Conservation (phyloP, 305 asterid species). For the Fraxinus ornus region DNA sequence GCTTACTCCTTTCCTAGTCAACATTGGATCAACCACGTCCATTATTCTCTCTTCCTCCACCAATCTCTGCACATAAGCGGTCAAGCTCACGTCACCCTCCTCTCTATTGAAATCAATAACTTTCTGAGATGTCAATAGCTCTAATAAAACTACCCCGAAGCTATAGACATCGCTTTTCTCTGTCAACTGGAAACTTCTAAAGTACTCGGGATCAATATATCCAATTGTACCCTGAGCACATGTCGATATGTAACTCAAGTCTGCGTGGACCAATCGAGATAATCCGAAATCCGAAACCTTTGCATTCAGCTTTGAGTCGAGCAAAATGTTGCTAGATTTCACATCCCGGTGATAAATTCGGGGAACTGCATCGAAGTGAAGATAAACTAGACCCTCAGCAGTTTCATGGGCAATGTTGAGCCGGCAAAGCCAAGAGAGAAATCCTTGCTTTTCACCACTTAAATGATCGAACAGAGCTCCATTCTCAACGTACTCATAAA, state of each 20-base stretch:
- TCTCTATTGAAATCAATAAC: conserved; percentile 70
- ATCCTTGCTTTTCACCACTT: conserved; percentile 28
- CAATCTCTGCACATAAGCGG: conserved; percentile 60
- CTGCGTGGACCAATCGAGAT: conserved; percentile 77
- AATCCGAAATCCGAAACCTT: conserved; percentile 83
- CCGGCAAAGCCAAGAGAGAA: conserved; percentile 51
- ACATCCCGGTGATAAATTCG: conserved; percentile 87
- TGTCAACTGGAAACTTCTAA: conserved; percentile 70
- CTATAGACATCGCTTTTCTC: conserved; percentile 94
- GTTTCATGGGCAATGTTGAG: conserved; percentile 66
- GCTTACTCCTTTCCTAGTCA: conserved; percentile 58
- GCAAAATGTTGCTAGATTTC: conserved; percentile 79
- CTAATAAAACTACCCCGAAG: conserved; percentile 78
- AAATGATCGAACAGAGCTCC: conserved; percentile 70
- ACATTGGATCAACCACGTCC: conserved; percentile 69
- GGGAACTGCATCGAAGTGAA: conserved; percentile 80
- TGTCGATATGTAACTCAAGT: conserved; percentile 76
- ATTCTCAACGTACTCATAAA: conserved; percentile 64
- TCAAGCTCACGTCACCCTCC: conserved; percentile 73
- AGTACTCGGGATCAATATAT: conserved; percentile 88
- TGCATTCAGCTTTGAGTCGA: conserved; percentile 63
- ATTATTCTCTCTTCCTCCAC: conserved; percentile 70
- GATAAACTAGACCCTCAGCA: conserved; percentile 84
- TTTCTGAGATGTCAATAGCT: conserved; percentile 77
- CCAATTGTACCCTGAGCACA: conserved; percentile 96